Evolutionary conservation across 129 eudicot genomes (phyloP).

Genomic region (Solidago caesia): DNA sequence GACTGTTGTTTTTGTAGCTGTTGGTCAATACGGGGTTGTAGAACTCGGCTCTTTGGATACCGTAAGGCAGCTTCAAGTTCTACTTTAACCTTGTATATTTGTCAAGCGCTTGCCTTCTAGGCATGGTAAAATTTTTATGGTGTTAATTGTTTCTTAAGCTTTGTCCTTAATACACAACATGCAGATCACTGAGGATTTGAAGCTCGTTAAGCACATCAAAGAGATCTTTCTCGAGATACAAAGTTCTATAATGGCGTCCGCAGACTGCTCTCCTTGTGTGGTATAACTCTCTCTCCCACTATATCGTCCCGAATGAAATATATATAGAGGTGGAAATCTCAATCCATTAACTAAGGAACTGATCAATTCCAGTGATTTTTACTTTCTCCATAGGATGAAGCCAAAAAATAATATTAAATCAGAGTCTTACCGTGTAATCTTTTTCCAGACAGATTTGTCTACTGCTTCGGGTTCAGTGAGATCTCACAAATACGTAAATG

Average conservation of each 20-base stretch:
- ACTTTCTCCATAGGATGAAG: no score
- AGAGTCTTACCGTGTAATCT: constrained; percentile 14
- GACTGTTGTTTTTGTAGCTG: constrained; percentile 73
- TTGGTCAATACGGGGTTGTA: constrained; percentile 76
- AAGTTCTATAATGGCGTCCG: constrained; percentile 34
- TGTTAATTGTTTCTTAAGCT: constrained; percentile 4
- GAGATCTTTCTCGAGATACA: constrained; percentile 48
- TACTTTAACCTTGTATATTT: not conserved
- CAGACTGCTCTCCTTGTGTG: constrained; percentile 50
- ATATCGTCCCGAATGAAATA: not conserved
- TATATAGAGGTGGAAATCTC: not conserved
- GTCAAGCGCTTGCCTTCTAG: not conserved
- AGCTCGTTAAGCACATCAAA: constrained; percentile 53
- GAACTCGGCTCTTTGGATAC: constrained; percentile 79
- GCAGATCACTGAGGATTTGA: constrained; percentile 70
- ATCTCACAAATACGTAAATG: constrained; percentile 31
- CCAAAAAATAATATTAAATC: not conserved
- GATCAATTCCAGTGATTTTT: not conserved
- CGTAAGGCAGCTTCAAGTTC: constrained; percentile 41
- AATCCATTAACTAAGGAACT: not conserved
- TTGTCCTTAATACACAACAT: not conserved
- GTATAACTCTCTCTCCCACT: constrained; percentile 37
- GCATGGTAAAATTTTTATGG: not conserved
- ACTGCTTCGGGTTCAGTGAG: constrained; percentile 38
- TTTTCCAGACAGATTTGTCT: constrained; percentile 67